A percentile compares a stretch with the other conserved stretches of the same genome.
phyloP scores from a whole-genome alignment of 495 filamentous ascomycete species.

The Aspergillus haitiensis region DNA sequence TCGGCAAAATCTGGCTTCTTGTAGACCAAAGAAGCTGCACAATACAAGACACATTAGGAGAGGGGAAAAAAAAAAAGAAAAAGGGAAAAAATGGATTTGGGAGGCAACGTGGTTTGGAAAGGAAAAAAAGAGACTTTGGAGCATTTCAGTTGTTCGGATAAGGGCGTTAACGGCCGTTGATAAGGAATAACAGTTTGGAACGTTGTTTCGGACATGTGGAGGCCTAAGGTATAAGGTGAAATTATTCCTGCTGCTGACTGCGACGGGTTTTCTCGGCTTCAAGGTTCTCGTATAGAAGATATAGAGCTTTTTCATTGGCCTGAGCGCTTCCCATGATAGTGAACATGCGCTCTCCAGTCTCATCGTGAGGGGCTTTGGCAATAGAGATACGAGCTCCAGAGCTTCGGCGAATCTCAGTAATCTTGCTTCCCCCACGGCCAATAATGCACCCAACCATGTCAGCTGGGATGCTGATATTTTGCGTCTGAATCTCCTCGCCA shows the following conservation, averaged over 20 bases:
- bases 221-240: neutral
- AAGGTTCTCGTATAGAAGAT: constrained; percentile 96
- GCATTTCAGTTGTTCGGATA: constrained; percentile 15
- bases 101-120: constrained; percentile 39
- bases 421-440: constrained; percentile 89
- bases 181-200: constrained; percentile 4
- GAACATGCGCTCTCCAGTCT: constrained; percentile 98
- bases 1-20: constrained; percentile 34
- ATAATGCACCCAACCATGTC: constrained; percentile 99
- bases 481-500: constrained; percentile 95
- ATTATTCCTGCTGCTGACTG: constrained; percentile 74
- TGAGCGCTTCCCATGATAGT: constrained; percentile 92
- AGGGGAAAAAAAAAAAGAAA: constrained; percentile 40
- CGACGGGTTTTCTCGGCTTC: constrained; percentile 98
- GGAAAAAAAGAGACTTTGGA: constrained; percentile 15
- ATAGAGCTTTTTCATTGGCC: constrained; percentile 93
- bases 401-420: constrained; percentile 93
- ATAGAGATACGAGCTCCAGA: constrained; percentile 98
- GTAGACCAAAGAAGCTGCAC: constrained; percentile 59
- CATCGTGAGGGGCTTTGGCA: constrained; percentile 95
- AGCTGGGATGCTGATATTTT: constrained; percentile 98
- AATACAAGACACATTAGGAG: constrained; percentile 45
- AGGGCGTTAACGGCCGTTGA: constrained; percentile 10
- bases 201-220: constrained; percentile 6
- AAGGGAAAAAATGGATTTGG: constrained; percentile 40